Evolutionary conservation across 2,329 filamentous ascomycete species (phyloP).

Genomic region (Metarhizium anisopliae): DNA sequence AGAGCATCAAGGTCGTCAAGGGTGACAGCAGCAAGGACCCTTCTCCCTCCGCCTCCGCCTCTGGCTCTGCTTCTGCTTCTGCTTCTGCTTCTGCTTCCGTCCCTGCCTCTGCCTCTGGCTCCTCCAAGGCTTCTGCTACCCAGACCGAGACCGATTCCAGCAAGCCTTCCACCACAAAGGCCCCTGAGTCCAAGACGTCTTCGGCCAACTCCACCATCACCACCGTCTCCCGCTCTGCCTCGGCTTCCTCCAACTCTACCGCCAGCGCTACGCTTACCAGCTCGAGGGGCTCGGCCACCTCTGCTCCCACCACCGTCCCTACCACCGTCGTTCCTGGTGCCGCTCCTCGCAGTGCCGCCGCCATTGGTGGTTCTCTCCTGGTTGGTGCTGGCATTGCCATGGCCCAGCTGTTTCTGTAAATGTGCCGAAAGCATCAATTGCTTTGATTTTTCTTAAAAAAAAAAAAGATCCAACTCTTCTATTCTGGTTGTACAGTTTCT

Average conservation of each 20-base stretch:
- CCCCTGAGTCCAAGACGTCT: conserved; percentile 12
- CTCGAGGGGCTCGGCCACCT: neutral
- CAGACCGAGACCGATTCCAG: conserved; percentile 17
- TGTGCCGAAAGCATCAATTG: neutral
- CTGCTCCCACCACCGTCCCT: conserved; percentile 5
- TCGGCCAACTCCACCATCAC: conserved; percentile 11
- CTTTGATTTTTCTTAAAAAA: too few species aligned
- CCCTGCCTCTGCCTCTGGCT: conserved; percentile 41
- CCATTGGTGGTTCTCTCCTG: conserved; percentile 16
- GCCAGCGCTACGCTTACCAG: neutral
- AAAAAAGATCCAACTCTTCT: conserved; percentile 4
- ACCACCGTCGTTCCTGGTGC: conserved; percentile 13
- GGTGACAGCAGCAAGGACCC: conserved; percentile 64
- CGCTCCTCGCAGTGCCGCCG: conserved; percentile 16
- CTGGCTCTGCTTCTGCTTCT: conserved; percentile 30
- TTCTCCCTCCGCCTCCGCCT: conserved; percentile 51
- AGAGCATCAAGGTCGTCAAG: conserved; percentile 54
- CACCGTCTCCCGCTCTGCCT: conserved; percentile 5
- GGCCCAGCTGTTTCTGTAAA: conserved; percentile 22
- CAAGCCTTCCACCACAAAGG: conserved; percentile 55
- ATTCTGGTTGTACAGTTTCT: conserved; percentile 16
- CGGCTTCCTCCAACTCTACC: conserved; percentile 9
- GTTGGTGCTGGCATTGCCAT: conserved; percentile 19
- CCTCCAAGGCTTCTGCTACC: conserved; percentile 29
- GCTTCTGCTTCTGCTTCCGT: conserved; percentile 35